Conservation (phyloP, 2,329 filamentous ascomycete genomes). For the Verticillium isaacii region DNA sequence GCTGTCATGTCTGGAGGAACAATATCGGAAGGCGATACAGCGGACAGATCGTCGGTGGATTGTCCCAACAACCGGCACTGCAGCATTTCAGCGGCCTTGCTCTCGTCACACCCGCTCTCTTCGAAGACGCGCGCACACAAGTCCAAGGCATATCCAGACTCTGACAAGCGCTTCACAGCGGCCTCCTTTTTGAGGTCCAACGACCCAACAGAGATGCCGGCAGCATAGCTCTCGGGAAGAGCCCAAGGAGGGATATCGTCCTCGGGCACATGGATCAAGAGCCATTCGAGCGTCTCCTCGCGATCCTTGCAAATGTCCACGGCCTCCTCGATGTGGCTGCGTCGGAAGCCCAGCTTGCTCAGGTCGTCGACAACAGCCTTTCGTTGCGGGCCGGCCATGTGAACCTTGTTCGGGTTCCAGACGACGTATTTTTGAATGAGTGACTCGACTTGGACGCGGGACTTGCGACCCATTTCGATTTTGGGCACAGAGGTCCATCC, state of each 20-base stretch:
- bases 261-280: conserved; percentile 93
- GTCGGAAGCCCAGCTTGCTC: conserved; percentile 75
- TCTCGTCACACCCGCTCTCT: conserved; percentile 66
- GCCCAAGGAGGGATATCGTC: conserved; percentile 94
- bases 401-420: conserved; percentile 80
- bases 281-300: conserved; percentile 92
- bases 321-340: conserved; percentile 85
- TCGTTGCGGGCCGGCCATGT: conserved; percentile 55
- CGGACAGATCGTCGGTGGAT: not conserved
- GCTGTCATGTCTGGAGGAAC: conserved; percentile 28
- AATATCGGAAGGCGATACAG: conserved; percentile 10
- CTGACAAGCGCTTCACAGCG: conserved; percentile 74
- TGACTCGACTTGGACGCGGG: conserved; percentile 72
- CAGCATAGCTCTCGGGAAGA: conserved; percentile 85
- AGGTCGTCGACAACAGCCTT: conserved; percentile 67
- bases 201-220: conserved; percentile 81
- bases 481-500: conserved; percentile 83
- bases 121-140: conserved; percentile 77
- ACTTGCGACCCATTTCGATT: conserved; percentile 86
- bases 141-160: conserved; percentile 80
- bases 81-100: conserved; percentile 70
- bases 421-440: conserved; percentile 72
- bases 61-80: conserved; percentile 42
- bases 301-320: conserved; percentile 81
- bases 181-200: conserved; percentile 77